Evolutionary conservation across 345 rosid genomes (phyloP).

Genomic region (Eucalyptus regnans): DNA sequence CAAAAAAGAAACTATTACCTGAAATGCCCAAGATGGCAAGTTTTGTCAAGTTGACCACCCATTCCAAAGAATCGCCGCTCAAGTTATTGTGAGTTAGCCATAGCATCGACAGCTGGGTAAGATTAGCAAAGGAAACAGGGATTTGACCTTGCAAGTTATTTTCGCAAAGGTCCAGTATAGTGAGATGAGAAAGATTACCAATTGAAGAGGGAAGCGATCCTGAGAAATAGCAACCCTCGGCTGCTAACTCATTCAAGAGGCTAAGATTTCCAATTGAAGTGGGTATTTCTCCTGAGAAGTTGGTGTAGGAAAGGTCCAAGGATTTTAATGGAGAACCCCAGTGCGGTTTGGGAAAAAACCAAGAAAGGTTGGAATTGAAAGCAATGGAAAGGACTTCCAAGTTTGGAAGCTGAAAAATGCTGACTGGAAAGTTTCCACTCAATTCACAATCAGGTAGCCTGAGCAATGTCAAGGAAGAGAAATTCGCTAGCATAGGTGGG

Average conservation of each 20-base stretch:
- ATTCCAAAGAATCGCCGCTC: not conserved
- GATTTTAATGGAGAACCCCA: too few species aligned
- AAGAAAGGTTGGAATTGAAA: too few species aligned
- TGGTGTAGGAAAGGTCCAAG: too few species aligned
- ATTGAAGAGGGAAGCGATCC: not conserved
- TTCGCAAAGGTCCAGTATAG: not conserved
- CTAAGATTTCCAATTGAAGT: too few species aligned
- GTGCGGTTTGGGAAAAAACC: too few species aligned
- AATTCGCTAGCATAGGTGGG: not conserved
- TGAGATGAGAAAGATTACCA: not conserved
- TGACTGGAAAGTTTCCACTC: too few species aligned
- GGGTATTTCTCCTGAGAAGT: not conserved
- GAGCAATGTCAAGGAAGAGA: not conserved
- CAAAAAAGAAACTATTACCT: not conserved
- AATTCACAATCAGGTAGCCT: not conserved
- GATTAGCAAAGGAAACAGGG: not conserved
- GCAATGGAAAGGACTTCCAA: too few species aligned
- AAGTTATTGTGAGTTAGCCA: rapidly evolving
- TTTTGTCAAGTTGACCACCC: not conserved
- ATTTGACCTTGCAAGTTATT: not conserved
- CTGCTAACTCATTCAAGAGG: too few species aligned
- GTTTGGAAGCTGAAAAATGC: too few species aligned
- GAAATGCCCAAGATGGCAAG: not conserved
- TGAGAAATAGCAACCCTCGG: rapidly evolving
- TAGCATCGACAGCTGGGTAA: rapidly evolving